phyloP scores from a whole-genome alignment of 371 early-diverging fungal species.

The Quaeritorhiza haematococci region DNA sequence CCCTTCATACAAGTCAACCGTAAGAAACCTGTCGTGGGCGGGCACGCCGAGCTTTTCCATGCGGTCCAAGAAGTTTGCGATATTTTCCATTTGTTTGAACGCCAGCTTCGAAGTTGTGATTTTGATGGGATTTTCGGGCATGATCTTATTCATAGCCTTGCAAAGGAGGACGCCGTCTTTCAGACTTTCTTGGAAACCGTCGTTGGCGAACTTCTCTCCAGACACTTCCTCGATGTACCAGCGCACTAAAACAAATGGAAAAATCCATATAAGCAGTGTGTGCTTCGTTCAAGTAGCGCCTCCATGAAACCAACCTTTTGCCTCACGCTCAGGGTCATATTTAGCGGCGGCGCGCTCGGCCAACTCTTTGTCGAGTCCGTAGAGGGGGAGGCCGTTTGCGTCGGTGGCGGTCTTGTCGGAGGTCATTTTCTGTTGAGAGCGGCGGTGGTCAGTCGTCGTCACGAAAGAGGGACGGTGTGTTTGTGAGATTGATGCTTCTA shows the following conservation, averaged over 20 bases:
- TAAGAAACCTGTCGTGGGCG: constrained; percentile 80
- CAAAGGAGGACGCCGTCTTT: constrained; percentile 82
- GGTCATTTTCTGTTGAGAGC: too few relatives aligned
- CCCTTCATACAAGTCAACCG: constrained; percentile 83
- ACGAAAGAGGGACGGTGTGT: too few relatives aligned
- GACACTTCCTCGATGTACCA: constrained; percentile 62
- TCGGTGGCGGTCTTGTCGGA: too few relatives aligned
- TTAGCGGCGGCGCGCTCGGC: constrained; percentile 11
- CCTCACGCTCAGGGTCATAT: constrained; percentile 27
- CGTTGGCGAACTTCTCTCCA: constrained; percentile 45
- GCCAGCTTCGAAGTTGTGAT: constrained; percentile 65
- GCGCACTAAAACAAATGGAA: constrained; percentile 26
- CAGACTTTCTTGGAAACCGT: constrained; percentile 59
- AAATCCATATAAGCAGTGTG: neutral
- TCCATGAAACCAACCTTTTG: constrained; percentile 14
- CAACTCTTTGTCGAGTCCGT: constrained; percentile 37
- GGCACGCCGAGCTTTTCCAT: constrained; percentile 70
- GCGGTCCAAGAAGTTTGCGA: constrained; percentile 71
- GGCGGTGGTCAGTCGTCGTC: too few relatives aligned
- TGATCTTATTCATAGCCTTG: constrained; percentile 45
- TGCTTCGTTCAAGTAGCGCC: constrained; percentile 8
- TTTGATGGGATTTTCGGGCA: constrained; percentile 36
- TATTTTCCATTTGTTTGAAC: constrained; percentile 88
- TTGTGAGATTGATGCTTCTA: too few relatives aligned
- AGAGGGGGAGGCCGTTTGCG: constrained; percentile 9